Percentiles rank a stretch among this genome's conserved stretches.
phyloP scores from a whole-genome alignment of 345 rosid genomes.

The Lepidium aucheri region DNA sequence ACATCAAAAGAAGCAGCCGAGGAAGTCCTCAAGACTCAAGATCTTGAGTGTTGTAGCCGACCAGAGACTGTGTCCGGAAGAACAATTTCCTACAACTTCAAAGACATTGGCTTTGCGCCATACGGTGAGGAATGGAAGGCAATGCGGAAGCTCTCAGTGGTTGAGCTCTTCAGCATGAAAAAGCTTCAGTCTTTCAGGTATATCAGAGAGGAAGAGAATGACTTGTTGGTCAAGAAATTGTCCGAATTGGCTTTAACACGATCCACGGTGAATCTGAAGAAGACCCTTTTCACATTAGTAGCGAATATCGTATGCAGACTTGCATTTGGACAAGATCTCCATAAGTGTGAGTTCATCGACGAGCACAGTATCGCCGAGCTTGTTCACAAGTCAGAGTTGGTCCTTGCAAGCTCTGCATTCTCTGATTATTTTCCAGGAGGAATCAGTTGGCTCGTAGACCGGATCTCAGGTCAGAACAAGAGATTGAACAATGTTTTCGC shows the following conservation, averaged over 20 bases:
- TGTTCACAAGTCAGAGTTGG: conserved; percentile 3
- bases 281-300: conserved; percentile 15
- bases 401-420: neutral
- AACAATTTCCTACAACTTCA: conserved; percentile 27
- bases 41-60: conserved; percentile 31
- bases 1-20: conserved; percentile 38
- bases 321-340: conserved; percentile 34
- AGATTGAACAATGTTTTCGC: conserved; percentile 1
- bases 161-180: conserved; percentile 25
- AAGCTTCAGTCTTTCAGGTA: conserved; percentile 24
- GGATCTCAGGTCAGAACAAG: conserved; percentile 9
- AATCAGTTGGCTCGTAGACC: conserved; percentile 8
- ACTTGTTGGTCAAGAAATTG: conserved; percentile 18
- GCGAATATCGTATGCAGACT: conserved; percentile 27
- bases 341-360: conserved; percentile 13
- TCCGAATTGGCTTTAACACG: neutral
- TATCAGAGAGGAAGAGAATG: conserved; percentile 32
- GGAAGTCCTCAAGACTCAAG: conserved; percentile 31
- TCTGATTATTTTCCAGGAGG: conserved; percentile 19
- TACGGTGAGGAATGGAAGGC: conserved; percentile 38
- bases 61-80: conserved; percentile 16
- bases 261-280: conserved; percentile 21
- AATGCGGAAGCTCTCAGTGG: conserved; percentile 23
- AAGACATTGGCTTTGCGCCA: conserved; percentile 30
- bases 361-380: neutral